Evolutionary conservation across 2,329 filamentous ascomycete species (phyloP).

Genomic region (Colletotrichum sp.): DNA sequence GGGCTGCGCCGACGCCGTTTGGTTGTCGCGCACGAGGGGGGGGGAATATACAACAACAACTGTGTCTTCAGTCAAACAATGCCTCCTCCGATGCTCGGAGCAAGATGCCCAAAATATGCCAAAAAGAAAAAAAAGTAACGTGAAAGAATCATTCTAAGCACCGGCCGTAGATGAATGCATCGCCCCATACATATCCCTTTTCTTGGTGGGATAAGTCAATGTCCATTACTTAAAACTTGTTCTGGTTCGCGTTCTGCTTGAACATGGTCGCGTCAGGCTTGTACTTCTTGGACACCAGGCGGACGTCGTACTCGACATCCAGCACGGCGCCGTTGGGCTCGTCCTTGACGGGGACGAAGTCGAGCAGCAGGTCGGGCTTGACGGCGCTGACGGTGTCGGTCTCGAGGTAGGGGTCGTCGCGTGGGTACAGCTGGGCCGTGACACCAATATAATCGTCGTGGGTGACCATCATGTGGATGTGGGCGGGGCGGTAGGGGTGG

Average conservation of each 20-base stretch:
- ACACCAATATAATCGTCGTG: constrained; percentile 64
- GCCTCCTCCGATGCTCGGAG: neutral
- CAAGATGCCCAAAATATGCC: neutral
- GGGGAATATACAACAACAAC: neutral
- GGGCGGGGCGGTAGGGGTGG: constrained; percentile 27
- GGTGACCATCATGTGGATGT: constrained; percentile 37
- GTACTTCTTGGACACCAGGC: constrained; percentile 28
- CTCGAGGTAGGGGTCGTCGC: constrained; percentile 58
- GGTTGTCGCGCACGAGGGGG: neutral
- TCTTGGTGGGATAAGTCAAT: neutral
- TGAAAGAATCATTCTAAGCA: neutral
- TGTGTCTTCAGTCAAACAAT: neutral
- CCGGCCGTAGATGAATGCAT: neutral
- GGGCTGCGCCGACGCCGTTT: neutral
- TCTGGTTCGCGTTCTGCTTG: constrained; percentile 24
- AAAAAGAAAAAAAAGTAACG: neutral
- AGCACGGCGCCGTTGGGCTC: constrained; percentile 33
- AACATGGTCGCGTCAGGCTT: constrained; percentile 26
- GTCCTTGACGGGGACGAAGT: constrained; percentile 45
- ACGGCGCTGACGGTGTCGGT: constrained; percentile 42
- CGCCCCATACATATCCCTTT: neutral
- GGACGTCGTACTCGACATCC: constrained; percentile 35
- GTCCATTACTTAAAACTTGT: constrained; percentile 16
- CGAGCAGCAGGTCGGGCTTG: constrained; percentile 43
- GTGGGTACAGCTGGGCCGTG: constrained; percentile 72